Evolutionary conservation across 2,329 filamentous ascomycete species (phyloP).

Genomic region (Hawksworthiomyces lignivorus): DNA sequence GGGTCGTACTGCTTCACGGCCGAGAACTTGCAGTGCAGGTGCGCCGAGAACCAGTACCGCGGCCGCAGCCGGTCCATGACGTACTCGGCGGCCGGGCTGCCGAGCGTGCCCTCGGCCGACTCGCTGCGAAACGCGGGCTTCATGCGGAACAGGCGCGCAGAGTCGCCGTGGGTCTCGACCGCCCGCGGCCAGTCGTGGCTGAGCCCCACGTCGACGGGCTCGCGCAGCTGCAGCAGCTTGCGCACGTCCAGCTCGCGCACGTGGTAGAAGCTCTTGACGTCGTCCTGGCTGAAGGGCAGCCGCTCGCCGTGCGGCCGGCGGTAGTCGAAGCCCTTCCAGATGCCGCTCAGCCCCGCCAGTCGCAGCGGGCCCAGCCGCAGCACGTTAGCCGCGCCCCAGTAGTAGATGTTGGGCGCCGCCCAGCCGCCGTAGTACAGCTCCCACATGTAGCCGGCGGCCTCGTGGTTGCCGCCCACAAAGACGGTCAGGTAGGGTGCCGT

Average conservation of each 20-base stretch:
- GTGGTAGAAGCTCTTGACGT: conserved; percentile 80
- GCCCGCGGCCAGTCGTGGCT: conserved; percentile 93
- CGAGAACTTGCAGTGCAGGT: conserved; percentile 82
- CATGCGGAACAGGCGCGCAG: conserved; percentile 56
- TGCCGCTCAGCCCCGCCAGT: conserved; percentile 85
- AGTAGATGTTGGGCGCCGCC: conserved; percentile 96
- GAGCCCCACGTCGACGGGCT: conserved; percentile 82
- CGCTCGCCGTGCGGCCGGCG: conserved; percentile 75
- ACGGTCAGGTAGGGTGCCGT: conserved; percentile 81
- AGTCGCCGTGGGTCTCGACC: conserved; percentile 72
- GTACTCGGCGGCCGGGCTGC: conserved; percentile 70
- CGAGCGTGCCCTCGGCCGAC: conserved; percentile 65
- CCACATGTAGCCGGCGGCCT: conserved; percentile 82
- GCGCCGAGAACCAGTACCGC: conserved; percentile 85
- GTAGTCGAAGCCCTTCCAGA: conserved; percentile 91
- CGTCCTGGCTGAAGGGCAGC: conserved; percentile 70
- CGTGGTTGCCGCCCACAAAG: conserved; percentile 92
- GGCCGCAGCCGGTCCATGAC: conserved; percentile 78
- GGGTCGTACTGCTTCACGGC: conserved; percentile 53
- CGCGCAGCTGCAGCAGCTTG: conserved; percentile 76
- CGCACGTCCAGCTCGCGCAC: conserved; percentile 84
- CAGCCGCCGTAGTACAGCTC: conserved; percentile 96
- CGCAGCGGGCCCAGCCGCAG: conserved; percentile 74
- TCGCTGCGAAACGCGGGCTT: conserved; percentile 74
- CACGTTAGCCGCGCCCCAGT: conserved; percentile 87